phyloP scores from a whole-genome alignment of 164 flowering plant genomes.

The Vitis labrusca region DNA sequence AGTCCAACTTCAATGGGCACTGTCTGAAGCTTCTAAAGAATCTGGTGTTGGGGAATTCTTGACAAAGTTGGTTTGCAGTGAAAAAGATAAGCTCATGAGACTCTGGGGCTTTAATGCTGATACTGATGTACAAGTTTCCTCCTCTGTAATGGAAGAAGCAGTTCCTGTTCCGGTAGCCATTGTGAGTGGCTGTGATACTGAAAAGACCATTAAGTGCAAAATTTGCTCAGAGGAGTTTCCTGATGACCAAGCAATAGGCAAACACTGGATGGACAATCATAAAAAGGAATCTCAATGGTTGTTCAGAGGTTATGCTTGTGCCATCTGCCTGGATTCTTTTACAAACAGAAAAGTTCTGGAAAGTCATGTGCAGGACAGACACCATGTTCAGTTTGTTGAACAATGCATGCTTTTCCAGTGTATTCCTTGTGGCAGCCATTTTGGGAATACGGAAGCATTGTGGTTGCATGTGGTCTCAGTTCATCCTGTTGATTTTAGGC shows the following conservation, averaged over 20 bases:
- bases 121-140: conserved; percentile 25
- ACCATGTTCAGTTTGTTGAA: conserved; percentile 63
- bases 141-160: conserved; percentile 31
- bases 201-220: conserved; percentile 61
- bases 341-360: conserved; percentile 83
- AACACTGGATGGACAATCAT: conserved; percentile 82
- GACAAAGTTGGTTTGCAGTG: conserved; percentile 63
- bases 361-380: conserved; percentile 84
- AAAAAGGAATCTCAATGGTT: conserved; percentile 88
- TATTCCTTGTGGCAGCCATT: conserved; percentile 82
- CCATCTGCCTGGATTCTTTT: conserved; percentile 84
- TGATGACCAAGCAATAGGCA: conserved; percentile 66
- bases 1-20: conserved; percentile 78
- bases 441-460: conserved; percentile 66
- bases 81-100: conserved; percentile 66
- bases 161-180: conserved; percentile 20
- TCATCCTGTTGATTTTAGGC: conserved; percentile 59
- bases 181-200: conserved; percentile 20
- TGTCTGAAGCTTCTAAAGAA: conserved; percentile 88
- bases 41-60: conserved; percentile 49
- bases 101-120: conserved; percentile 67
- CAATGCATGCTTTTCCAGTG: conserved; percentile 81
- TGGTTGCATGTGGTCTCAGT: conserved; percentile 80
- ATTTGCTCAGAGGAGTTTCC: conserved; percentile 61
- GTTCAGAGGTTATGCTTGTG: conserved; percentile 93